A percentile compares a stretch with the other conserved stretches of the same genome.
These are phyloP conservation scores for Mycothermus thermophilus DNA, from an alignment of 495 filamentous ascomycete species.

Conservation along the genomic window DNA sequence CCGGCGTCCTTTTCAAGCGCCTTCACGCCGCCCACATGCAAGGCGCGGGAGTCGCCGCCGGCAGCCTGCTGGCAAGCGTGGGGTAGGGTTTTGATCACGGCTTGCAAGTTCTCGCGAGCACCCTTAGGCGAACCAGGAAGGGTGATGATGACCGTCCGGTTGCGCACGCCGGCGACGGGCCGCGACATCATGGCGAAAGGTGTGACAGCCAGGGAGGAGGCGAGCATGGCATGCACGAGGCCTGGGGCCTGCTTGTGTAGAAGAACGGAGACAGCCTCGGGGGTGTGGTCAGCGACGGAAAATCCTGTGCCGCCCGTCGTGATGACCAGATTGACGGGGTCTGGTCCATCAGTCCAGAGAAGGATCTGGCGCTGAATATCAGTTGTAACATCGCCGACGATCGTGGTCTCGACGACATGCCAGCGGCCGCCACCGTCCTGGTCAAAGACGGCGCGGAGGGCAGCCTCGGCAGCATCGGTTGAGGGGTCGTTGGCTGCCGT, in stretches of 20 bases:
- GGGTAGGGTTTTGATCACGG: slow-evolving; percentile 76
- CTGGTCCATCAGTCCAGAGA: slow-evolving; percentile 50
- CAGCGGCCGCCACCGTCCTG: slow-evolving; percentile 50
- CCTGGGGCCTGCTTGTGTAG: slow-evolving; percentile 82
- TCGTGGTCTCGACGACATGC: slow-evolving; percentile 50
- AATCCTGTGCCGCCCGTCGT: slow-evolving; percentile 93
- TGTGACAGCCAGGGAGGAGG: slow-evolving; percentile 70
- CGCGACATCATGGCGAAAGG: slow-evolving; percentile 98
- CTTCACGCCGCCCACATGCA: slow-evolving; percentile 70
- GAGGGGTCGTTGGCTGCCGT: slow-evolving; percentile 77
- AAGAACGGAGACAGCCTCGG: slow-evolving; percentile 73
- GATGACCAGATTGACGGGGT: slow-evolving; percentile 58
- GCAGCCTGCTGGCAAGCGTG: slow-evolving; percentile 88
- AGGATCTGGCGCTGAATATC: slow-evolving; percentile 61
- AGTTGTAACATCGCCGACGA: slow-evolving; percentile 65
- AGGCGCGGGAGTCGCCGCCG: slow-evolving; percentile 61
- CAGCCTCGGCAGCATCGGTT: slow-evolving; percentile 54
- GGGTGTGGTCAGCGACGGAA: slow-evolving; percentile 73
- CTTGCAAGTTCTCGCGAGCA: slow-evolving; percentile 88
- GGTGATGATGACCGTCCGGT: slow-evolving; percentile 74
- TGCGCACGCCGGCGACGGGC: slow-evolving; percentile 78
- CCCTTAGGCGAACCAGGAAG: slow-evolving; percentile 93
- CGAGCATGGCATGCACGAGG: slow-evolving; percentile 86
- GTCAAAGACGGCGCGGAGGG: slow-evolving; percentile 53
- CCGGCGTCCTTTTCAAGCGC: slow-evolving; percentile 79